phyloP scores from a whole-genome alignment of 2,329 filamentous ascomycete genomes.

The Xylaria digitata region DNA sequence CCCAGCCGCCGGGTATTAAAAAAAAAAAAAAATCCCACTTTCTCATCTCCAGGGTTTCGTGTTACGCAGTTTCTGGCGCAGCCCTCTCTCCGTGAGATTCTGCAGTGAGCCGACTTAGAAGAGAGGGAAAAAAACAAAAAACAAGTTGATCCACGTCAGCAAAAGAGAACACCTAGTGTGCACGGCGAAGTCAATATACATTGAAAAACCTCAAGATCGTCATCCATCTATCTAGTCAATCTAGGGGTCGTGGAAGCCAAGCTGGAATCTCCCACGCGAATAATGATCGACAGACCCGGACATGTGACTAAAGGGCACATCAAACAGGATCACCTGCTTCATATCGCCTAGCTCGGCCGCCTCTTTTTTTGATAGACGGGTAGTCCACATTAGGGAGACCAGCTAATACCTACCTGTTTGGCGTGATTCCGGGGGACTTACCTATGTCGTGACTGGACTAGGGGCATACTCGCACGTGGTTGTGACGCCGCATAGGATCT shows the following conservation, averaged over 20 bases:
- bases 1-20: slow-evolving; percentile 5
- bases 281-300: slow-evolving; percentile 17
- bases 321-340: slow-evolving; percentile 27
- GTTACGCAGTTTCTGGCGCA: background rate
- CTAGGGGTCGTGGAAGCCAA: background rate
- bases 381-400: background rate
- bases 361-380: background rate
- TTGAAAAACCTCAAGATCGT: background rate
- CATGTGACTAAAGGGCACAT: background rate
- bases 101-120: background rate
- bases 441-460: background rate
- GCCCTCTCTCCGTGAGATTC: background rate
- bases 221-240: background rate
- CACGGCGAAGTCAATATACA: background rate
- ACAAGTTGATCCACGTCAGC: slow-evolving; percentile 12
- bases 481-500: slow-evolving; percentile 14
- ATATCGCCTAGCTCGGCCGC: slow-evolving; percentile 22
- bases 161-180: background rate
- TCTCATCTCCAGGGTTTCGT: background rate
- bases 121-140: background rate
- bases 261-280: slow-evolving; percentile 16
- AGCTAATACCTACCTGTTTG: background rate
- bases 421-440: no score
- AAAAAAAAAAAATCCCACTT: background rate
- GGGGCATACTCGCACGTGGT: slow-evolving; percentile 23